A percentile compares a stretch with the other conserved stretches of the same genome.
Conservation (phyloP, 805 yeast genomes). For the Saturnispora mendoncae region DNA sequence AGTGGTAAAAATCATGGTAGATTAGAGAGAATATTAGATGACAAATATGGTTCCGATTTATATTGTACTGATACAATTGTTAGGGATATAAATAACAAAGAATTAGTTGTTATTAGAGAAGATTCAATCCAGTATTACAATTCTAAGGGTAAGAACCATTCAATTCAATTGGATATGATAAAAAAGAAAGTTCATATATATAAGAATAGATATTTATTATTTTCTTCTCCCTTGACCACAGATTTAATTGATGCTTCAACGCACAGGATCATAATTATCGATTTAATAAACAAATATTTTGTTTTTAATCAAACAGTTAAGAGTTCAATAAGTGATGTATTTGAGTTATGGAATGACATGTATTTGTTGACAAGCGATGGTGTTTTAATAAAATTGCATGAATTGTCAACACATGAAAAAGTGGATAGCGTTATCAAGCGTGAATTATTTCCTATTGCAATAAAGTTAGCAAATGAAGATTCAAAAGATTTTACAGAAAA, state of each 20-base stretch:
- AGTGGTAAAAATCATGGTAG: slow-evolving; percentile 70
- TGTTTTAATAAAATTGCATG: slow-evolving; percentile 55
- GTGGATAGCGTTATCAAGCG: slow-evolving; percentile 60
- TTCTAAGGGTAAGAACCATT: slow-evolving; percentile 42
- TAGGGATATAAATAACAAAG: slow-evolving; percentile 17
- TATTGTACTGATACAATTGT: slow-evolving; percentile 35
- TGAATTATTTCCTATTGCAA: slow-evolving; percentile 64
- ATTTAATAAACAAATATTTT: slow-evolving; percentile 58
- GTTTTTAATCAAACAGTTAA: slow-evolving; percentile 65
- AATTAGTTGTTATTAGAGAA: slow-evolving; percentile 54
- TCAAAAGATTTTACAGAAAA: slow-evolving; percentile 22
- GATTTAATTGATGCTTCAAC: slow-evolving; percentile 29
- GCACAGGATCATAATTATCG: slow-evolving; percentile 57
- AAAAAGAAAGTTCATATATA: slow-evolving; percentile 44
- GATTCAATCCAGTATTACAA: slow-evolving; percentile 60
- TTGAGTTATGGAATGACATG: slow-evolving; percentile 47
- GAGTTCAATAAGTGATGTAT: slow-evolving; percentile 49
- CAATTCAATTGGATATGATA: slow-evolving; percentile 47
- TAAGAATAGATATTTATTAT: slow-evolving; percentile 41
- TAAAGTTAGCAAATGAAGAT: slow-evolving; percentile 44
- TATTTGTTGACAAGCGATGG: slow-evolving; percentile 71
- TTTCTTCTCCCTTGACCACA: slow-evolving; percentile 35
- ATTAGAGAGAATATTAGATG: slow-evolving; percentile 41
- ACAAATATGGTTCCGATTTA: slow-evolving; percentile 40
- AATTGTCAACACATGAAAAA: slow-evolving; percentile 58